Percentiles rank a stretch among this genome's conserved stretches.
Evolutionary conservation across 1,284 basidiomycete genomes (phyloP).

Genomic region (Sporisorium graminicola): DNA sequence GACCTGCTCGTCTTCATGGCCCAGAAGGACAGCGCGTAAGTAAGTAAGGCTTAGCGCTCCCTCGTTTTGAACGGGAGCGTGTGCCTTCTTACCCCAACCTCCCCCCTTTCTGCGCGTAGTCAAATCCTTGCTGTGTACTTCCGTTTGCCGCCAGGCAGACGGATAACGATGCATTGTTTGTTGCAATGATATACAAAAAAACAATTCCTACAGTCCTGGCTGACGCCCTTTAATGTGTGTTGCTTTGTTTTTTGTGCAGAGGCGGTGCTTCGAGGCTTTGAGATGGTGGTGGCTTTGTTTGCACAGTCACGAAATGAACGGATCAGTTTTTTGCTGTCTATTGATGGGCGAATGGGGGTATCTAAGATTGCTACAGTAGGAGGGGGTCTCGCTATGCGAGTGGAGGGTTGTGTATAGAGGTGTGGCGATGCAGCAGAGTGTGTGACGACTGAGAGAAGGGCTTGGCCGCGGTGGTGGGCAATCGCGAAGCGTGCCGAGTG

Average conservation of each 20-base stretch:
- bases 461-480: too few species aligned
- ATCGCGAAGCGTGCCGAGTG: too few species aligned
- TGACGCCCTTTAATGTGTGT: background rate
- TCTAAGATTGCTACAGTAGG: background rate
- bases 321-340: background rate
- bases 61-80: too few species aligned
- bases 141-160: background rate
- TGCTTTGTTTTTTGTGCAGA: background rate
- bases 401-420: background rate
- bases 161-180: background rate
- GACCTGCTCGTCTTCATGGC: conserved; percentile 89
- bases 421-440: too few species aligned
- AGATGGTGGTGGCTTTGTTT: background rate
- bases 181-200: conserved; percentile 6
- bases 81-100: background rate
- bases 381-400: background rate
- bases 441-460: too few species aligned
- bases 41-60: too few species aligned
- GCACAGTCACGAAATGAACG: background rate
- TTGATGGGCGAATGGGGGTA: background rate
- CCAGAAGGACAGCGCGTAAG: conserved; percentile 72
- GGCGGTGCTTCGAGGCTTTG: conserved; percentile 14
- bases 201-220: background rate
- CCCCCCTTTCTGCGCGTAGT: too few species aligned
- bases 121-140: background rate